These are phyloP conservation scores for Trichoderma sp. DNA, from an alignment of 2,329 filamentous ascomycete genomes.

Conservation along the genomic window DNA sequence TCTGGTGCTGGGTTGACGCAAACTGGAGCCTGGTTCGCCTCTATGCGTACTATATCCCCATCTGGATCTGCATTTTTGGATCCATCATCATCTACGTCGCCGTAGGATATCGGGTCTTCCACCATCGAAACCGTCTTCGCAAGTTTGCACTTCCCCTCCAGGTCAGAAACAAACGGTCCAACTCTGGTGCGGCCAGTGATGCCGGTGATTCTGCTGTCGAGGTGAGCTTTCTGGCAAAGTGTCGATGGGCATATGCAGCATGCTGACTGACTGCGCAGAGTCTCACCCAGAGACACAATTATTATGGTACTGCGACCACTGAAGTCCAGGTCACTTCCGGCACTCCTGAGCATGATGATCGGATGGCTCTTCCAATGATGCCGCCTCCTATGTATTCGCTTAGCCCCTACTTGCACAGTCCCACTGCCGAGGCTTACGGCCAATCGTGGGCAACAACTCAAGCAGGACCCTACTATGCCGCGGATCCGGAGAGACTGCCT, in stretches of 20 bases:
- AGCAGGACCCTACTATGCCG: constrained; percentile 27
- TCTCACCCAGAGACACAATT: constrained; percentile 37
- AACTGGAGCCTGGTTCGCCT: constrained; percentile 59
- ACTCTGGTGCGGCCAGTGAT: constrained; percentile 36
- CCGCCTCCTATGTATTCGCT: constrained; percentile 29
- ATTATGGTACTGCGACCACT: constrained; percentile 53
- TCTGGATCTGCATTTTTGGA: constrained; percentile 60
- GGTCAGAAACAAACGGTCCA: constrained; percentile 32
- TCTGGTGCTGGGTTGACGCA: constrained; percentile 63
- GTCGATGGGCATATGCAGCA: neutral
- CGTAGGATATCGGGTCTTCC: constrained; percentile 62
- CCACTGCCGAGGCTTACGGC: constrained; percentile 17
- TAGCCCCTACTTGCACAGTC: neutral
- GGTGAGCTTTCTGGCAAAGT: constrained; percentile 30
- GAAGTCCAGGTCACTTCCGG: constrained; percentile 51
- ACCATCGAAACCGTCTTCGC: constrained; percentile 57
- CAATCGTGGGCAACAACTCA: constrained; percentile 35
- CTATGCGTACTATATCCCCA: constrained; percentile 62
- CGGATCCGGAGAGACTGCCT: neutral
- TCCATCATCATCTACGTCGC: constrained; percentile 59
- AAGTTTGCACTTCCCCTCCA: constrained; percentile 45
- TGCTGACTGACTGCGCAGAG: constrained; percentile 35
- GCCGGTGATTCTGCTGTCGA: constrained; percentile 42
- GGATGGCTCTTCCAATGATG: constrained; percentile 15
- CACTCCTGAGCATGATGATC: constrained; percentile 29